phyloP scores from a whole-genome alignment of 805 yeast genomes.

The Zygotorulaspora chibaensis region DNA sequence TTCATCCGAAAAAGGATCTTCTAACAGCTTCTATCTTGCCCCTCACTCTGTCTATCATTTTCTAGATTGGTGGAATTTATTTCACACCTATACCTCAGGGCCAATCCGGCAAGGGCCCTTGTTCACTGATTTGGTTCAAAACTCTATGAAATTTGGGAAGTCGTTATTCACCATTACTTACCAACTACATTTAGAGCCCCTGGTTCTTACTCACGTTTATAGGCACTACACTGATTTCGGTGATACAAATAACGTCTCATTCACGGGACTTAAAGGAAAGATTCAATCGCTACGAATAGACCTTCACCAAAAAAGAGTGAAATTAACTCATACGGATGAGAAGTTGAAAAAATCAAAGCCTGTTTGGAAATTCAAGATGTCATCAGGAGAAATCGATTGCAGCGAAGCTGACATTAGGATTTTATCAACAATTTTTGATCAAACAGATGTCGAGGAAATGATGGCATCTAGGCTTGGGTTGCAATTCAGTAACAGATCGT shows the following conservation, averaged over 20 bases:
- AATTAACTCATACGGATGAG: slow-evolving; percentile 40
- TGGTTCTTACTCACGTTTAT: slow-evolving; percentile 69
- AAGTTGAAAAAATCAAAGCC: slow-evolving; percentile 43
- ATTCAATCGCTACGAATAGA: slow-evolving; percentile 52
- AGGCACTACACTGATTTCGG: slow-evolving; percentile 48
- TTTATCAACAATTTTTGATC: slow-evolving; percentile 59
- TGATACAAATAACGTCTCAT: slow-evolving; percentile 38
- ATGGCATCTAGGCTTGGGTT: slow-evolving; percentile 31
- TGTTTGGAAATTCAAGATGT: slow-evolving; percentile 52
- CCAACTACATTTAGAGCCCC: slow-evolving; percentile 59
- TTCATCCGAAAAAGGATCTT: slow-evolving; percentile 37
- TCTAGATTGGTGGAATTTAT: slow-evolving; percentile 75
- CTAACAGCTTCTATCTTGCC: slow-evolving; percentile 66
- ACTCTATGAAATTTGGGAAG: slow-evolving; percentile 56
- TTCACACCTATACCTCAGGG: slow-evolving; percentile 68
- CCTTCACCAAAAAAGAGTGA: slow-evolving; percentile 52
- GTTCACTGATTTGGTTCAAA: slow-evolving; percentile 48
- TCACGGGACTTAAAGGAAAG: slow-evolving; percentile 63
- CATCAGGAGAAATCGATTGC: slow-evolving; percentile 66
- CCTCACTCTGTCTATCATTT: slow-evolving; percentile 69
- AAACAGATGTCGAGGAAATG: slow-evolving; percentile 45
- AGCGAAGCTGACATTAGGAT: slow-evolving; percentile 65
- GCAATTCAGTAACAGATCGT: slow-evolving; percentile 15
- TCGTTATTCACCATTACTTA: slow-evolving; percentile 73
- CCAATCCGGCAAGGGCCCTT: slow-evolving; percentile 72